Conservation (phyloP, 2,329 filamentous ascomycete species). For the Metarhizium rileyi region DNA sequence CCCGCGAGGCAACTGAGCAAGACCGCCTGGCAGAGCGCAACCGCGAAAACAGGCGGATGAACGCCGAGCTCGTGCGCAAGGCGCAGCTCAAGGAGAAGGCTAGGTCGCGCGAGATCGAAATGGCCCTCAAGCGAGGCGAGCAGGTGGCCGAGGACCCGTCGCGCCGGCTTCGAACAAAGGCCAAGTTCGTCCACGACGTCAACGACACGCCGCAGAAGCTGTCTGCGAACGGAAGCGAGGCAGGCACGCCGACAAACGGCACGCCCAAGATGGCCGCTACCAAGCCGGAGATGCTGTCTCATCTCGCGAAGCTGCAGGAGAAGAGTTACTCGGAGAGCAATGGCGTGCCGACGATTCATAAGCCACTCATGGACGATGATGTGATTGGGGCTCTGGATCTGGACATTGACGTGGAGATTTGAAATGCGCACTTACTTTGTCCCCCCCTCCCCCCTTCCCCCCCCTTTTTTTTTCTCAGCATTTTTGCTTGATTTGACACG, state of each 20-base stretch:
- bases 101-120: conserved; percentile 49
- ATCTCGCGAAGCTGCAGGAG: conserved; percentile 43
- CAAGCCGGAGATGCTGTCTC: conserved; percentile 34
- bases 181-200: conserved; percentile 58
- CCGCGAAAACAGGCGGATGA: conserved; percentile 70
- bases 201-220: conserved; percentile 39
- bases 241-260: conserved; percentile 42
- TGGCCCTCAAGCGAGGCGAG: conserved; percentile 54
- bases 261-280: conserved; percentile 39
- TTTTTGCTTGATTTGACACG: too few relatives aligned
- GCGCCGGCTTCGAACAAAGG: conserved; percentile 54
- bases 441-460: too few relatives aligned
- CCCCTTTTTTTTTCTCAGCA: background rate
- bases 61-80: conserved; percentile 82
- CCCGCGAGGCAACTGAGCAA: conserved; percentile 53
- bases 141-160: conserved; percentile 47
- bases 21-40: conserved; percentile 80
- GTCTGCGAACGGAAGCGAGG: conserved; percentile 35
- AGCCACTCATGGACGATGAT: conserved; percentile 81
- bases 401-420: conserved; percentile 86
- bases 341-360: conserved; percentile 59
- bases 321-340: conserved; percentile 47
- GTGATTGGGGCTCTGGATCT: conserved; percentile 83
- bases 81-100: conserved; percentile 76
- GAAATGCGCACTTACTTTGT: conserved; percentile 13